Base-by-base conservation (phyloP, 306 rosid genomes). In the Sesbania bispinosa region DNA sequence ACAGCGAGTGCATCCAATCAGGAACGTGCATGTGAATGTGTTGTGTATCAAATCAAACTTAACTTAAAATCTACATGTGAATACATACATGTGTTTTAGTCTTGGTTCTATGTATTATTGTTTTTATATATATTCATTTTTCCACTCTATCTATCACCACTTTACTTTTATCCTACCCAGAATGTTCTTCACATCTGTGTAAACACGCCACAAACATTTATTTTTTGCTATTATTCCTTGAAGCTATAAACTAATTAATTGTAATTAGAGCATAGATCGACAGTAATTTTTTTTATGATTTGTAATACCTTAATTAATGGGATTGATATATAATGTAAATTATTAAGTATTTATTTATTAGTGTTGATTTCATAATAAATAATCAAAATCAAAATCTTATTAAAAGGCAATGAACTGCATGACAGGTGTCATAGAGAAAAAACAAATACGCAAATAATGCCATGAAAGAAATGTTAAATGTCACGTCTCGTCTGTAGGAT, bases 1-100 rank as follows among this genome's bases (percentile, higher is more conserved):
- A 67, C 71, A n/a, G 55, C 70, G 71, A 10, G 71, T 19, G 83
- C 75, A 35, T 10, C 75, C 88, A 78, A 80, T 87, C 72, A 66
- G 84, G 77, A 55, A 71, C 0, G 4, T 48, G 57, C 69, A 23
- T 21, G 77, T 74, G 87, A 87, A 83, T 82, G 87, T 86, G 88
- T 75, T 51, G 8, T 13, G 7, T n/a, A n/a, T n/a, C n/a, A n/a
- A n/a, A n/a, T 10, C 67, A 52, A 52, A 16, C 6, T 70, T n/a
- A n/a, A n/a, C n/a, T 59, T 72, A 63, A 81, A 46, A 4, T 41
- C 13, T 41, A 46, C 54, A 29, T 48, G 77, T 59, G 38, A 60
- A 46, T 45, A 54, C n/a, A n/a, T n/a, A n/a, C n/a, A n/a, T n/a
- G n/a, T n/a, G n/a, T n/a, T n/a, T n/a, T n/a, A n/a, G n/a, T n/a